Percentiles rank a stretch among this genome's conserved stretches.
Evolutionary conservation across 1,139 yeast genomes (phyloP).

Genomic region (Saccharomyces hybrid): DNA sequence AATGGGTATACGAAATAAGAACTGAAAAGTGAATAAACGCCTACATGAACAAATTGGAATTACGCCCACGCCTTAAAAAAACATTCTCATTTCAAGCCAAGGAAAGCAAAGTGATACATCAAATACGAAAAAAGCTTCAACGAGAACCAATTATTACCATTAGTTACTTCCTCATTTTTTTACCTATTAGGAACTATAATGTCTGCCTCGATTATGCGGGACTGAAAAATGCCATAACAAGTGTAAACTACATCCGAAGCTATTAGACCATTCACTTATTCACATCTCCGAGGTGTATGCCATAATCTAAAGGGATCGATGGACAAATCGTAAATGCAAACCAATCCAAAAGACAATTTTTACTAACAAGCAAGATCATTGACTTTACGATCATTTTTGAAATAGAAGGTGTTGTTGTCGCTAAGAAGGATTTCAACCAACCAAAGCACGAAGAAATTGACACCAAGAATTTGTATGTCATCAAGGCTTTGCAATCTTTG

Average conservation of each 20-base stretch:
- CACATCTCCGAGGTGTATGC: background rate
- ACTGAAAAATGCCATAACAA: background rate
- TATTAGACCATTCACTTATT: background rate
- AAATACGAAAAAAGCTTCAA: background rate
- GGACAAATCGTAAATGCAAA: background rate
- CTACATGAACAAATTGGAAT: background rate
- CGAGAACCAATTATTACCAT: background rate
- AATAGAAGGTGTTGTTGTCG: conserved; percentile 96
- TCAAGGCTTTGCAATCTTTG: conserved; percentile 98
- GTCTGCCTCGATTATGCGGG: background rate
- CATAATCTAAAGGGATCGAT: background rate
- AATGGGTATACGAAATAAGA: background rate
- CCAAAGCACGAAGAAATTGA: conserved; percentile 97
- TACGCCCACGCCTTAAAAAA: background rate
- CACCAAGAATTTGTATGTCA: conserved; percentile 95
- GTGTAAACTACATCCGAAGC: background rate
- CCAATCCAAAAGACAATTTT: background rate
- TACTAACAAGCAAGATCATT: background rate
- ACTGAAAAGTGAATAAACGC: background rate
- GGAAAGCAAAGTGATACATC: background rate
- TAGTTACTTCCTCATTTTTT: background rate
- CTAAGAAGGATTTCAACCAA: conserved; percentile 98
- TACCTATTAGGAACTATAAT: background rate
- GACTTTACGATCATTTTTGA: background rate
- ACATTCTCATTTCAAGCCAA: background rate